Evolutionary conservation across 345 rosid genomes (phyloP).

Genomic region (Gossypium herbaceum): DNA sequence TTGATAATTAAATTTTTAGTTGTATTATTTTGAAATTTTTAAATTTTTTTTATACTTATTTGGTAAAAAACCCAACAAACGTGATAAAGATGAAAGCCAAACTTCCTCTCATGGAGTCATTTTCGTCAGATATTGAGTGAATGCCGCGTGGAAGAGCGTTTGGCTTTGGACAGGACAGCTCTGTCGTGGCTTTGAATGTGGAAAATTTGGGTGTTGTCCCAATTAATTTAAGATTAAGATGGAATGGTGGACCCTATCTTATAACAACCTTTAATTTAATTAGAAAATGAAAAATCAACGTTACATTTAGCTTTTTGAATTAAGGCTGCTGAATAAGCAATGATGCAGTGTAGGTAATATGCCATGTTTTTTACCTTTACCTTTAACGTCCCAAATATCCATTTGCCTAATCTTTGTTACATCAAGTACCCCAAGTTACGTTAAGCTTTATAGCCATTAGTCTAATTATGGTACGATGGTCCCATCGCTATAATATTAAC

Average conservation of each 20-base stretch:
- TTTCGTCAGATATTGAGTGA: background rate
- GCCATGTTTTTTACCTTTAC: background rate
- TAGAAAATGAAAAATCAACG: background rate
- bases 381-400: background rate
- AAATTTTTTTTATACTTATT: no score
- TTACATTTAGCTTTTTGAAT: background rate
- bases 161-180: background rate
- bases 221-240: conserved; percentile 1
- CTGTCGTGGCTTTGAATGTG: background rate
- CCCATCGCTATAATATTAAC: no score
- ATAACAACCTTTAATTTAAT: background rate
- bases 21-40: no score
- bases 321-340: background rate
- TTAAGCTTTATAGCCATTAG: background rate
- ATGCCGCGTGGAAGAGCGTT: background rate
- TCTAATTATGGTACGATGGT: background rate
- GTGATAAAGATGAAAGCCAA: background rate
- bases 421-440: background rate
- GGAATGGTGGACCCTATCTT: background rate
- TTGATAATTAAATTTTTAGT: no score
- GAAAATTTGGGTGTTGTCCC: background rate
- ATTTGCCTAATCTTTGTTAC: background rate
- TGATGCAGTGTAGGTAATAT: background rate
- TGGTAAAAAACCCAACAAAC: no score
- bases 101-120: background rate